Evolutionary conservation across 345 rosid species (phyloP).

Genomic region (Raphanus raphanistrum): DNA sequence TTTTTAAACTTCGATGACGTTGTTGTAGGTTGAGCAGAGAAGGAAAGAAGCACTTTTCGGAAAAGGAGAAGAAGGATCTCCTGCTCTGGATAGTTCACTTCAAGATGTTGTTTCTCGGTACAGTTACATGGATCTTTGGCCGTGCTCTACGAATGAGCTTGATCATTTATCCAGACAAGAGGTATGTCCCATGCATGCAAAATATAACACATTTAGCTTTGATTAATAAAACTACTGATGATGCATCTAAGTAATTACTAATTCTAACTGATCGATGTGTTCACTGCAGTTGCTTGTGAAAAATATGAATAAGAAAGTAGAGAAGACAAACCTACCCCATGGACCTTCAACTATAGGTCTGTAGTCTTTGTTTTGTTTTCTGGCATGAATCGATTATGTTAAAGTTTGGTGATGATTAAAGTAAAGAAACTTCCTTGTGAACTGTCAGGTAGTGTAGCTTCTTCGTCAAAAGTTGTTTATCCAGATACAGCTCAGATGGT

Average conservation of each 20-base stretch:
- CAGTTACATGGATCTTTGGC: slow-evolving; percentile 95
- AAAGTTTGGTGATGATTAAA: slow-evolving; percentile 7
- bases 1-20: slow-evolving; percentile 1
- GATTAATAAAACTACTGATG: background rate
- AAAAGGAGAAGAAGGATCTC: slow-evolving; percentile 63
- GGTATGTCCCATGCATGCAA: slow-evolving; percentile 47
- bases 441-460: slow-evolving; percentile 41
- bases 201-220: background rate
- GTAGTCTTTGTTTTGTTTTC: slow-evolving; percentile 2
- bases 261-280: background rate
- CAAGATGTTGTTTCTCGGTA: slow-evolving; percentile 81
- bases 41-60: slow-evolving; percentile 88
- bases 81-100: slow-evolving; percentile 63
- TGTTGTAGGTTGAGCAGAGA: slow-evolving; percentile 83
- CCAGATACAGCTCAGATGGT: slow-evolving; percentile 77
- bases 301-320: slow-evolving; percentile 70
- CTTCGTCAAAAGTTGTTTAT: slow-evolving; percentile 52
- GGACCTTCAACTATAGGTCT: slow-evolving; percentile 55
- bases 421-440: slow-evolving; percentile 45
- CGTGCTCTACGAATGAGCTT: slow-evolving; percentile 80
- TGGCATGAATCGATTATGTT: slow-evolving; percentile 8
- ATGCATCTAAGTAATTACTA: slow-evolving; percentile 3
- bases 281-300: slow-evolving; percentile 67
- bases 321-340: slow-evolving; percentile 51
- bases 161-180: slow-evolving; percentile 88